Conservation (phyloP, 2,329 filamentous ascomycete species). For the Aureobasidium sp. region DNA sequence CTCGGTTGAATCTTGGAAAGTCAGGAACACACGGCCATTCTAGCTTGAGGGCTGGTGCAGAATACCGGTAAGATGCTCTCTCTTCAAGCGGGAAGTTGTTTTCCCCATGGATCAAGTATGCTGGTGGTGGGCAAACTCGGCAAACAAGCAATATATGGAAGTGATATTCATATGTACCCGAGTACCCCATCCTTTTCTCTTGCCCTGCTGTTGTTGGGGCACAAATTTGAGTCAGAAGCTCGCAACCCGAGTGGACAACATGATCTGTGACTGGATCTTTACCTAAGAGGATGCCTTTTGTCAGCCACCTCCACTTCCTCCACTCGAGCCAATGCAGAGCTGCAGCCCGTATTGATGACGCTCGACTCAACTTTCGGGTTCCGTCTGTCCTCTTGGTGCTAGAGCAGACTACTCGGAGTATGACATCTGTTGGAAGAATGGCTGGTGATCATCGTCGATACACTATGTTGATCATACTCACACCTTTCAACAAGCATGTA, state of each 20-base stretch:
- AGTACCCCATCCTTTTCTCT: background rate
- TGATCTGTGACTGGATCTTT: background rate
- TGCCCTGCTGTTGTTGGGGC: background rate
- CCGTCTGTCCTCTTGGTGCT: background rate
- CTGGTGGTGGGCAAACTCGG: background rate
- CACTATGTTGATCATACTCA: background rate
- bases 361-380: background rate
- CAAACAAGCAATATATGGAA: background rate
- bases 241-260: background rate
- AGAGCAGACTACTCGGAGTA: background rate
- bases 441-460: constrained; percentile 9
- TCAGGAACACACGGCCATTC: background rate
- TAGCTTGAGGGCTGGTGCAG: no score
- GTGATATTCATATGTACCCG: background rate
- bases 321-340: background rate
- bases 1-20: background rate
- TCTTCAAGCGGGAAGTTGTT: background rate
- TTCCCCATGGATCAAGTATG: background rate
- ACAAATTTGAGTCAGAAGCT: background rate
- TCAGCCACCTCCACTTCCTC: constrained; percentile 1
- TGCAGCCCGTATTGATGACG: background rate
- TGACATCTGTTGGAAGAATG: constrained; percentile 6
- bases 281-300: background rate
- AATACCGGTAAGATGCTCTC: background rate
- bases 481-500: background rate